phyloP scores from a whole-genome alignment of 2,329 filamentous ascomycete species.

The Pseudogymnoascus sp. region DNA sequence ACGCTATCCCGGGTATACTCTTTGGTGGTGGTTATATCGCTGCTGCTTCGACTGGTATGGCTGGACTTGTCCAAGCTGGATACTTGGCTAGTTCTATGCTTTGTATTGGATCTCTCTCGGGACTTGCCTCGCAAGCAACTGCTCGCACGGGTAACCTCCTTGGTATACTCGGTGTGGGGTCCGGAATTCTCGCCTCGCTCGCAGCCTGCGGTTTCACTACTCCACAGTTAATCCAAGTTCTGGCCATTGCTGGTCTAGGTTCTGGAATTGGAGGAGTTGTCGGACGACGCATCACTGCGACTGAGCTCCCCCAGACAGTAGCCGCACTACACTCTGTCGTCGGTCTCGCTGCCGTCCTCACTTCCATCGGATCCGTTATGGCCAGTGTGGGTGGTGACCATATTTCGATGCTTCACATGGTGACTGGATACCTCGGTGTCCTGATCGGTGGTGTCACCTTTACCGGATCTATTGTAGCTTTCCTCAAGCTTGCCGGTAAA shows the following conservation, averaged over 20 bases:
- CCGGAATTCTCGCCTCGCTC: slow-evolving; percentile 76
- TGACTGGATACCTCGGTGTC: slow-evolving; percentile 79
- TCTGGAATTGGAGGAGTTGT: slow-evolving; percentile 55
- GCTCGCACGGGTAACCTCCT: slow-evolving; percentile 80
- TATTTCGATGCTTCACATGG: slow-evolving; percentile 71
- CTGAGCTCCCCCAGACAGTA: slow-evolving; percentile 81
- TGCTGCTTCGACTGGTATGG: slow-evolving; percentile 72
- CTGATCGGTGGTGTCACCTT: slow-evolving; percentile 85
- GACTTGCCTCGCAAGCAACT: slow-evolving; percentile 73
- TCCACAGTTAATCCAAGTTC: slow-evolving; percentile 73
- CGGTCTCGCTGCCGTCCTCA: slow-evolving; percentile 79
- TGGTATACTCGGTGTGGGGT: slow-evolving; percentile 76
- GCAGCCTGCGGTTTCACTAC: slow-evolving; percentile 73
- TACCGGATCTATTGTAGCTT: slow-evolving; percentile 83
- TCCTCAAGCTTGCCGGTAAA: slow-evolving; percentile 74
- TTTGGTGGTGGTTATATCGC: slow-evolving; percentile 78
- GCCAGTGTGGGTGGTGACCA: slow-evolving; percentile 52
- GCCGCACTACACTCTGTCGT: slow-evolving; percentile 86
- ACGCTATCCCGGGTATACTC: slow-evolving; percentile 66
- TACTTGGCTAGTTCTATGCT: slow-evolving; percentile 79
- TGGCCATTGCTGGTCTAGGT: slow-evolving; percentile 65
- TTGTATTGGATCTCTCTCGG: slow-evolving; percentile 75
- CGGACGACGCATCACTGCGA: slow-evolving; percentile 79
- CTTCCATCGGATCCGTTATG: slow-evolving; percentile 81
- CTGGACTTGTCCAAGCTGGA: slow-evolving; percentile 77